Base-by-base conservation (phyloP, 1,139 yeast species). In the Zygosaccharomyces sapae region DNA sequence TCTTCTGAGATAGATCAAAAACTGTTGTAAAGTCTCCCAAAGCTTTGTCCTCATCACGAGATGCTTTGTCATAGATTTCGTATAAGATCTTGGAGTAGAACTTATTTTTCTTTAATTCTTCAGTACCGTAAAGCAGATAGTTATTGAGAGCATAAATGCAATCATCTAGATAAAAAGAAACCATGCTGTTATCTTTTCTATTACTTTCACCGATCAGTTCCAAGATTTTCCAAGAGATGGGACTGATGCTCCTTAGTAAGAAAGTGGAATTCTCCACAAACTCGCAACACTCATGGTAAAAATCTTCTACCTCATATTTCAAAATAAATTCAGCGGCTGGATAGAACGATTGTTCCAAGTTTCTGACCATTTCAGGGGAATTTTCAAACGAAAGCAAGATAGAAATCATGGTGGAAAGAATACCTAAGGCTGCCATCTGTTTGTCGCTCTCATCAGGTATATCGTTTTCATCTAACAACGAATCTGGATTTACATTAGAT, bases 301-400 rank as follows among this genome's bases (percentile, higher is more conserved):
- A 88, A 59, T 88, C 95, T 54, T 84, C 87, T 62, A 87, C 70
- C 44, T 76, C 76, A 54, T 83, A 75, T 31, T 70, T 72, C 48
- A 90, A 74, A 4, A 88, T 85, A 55, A 73, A 79, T 51, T 78
- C 79, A 42, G 90, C 77, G 27, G 83, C 84, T 10, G 97, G 96
- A 37, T 80, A 70, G 51, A 86, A 79, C 4, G 84, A 80, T 52
- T 79, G 81, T 61, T 89, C 96, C 46, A 92, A 73, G 60, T 77
- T 76, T 42, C 72, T 68, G 38, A 90, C 76, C 47, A 86, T 76
- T 24, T 81, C 88, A 20, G 73, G 72, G 1, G 95, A 83, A 61
- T 84, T 86, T 65, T 92, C 97, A 66, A 92, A 82, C 9, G 95
- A 86, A 50, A 89, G 68, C 44, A 92, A 69, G n/a, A 92, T 84